Evolutionary conservation across 257 asterid genomes (phyloP), one percentile per base, ranked within the genome.

Genomic region (Primulina huaijiensis): DNA sequence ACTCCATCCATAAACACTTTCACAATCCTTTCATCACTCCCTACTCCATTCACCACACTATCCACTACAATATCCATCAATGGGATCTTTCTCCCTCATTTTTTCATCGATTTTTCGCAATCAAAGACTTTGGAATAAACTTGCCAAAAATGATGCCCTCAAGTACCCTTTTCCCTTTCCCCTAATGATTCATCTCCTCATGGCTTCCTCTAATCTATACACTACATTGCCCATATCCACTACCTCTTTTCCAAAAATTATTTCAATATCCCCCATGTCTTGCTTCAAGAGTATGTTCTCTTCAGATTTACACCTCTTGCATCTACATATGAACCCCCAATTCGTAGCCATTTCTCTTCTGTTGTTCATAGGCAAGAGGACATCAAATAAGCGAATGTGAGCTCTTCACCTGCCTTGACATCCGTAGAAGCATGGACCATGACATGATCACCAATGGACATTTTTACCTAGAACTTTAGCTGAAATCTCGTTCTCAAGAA

Each of bases 71-170:
- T 46, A 68, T 84, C 95, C n/a, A 33, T 61, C 25, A 72, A 4
- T 11, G 96, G 95, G 31, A 90, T 74, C 81, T 77, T 85, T 29
- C 96, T 82, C 40, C 97, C 92, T 96, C 90, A 92, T 75, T 82
- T 86, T 74, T 87, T 80, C 84, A 78, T 83, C 75, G 72, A 60
- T 65, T 79, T 90, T 50, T 90, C 95, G 17, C 91, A 88, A 10
- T 81, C 84, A 63, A 68, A 84, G 43, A 83, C 84, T 7, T 78
- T 80, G 3, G 62, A 60, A 75, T 90, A 92, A n/a, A 89, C 92
- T 19, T 65, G 77, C 98, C 98, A 92, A 72, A 72, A 84, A 85
- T 12, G 97, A 92, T 19, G 96, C 89, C 82, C 95, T 85, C 83
- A 88, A 62, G 40, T 72, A 83, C 60, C 97, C 97, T 74, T 88